Base-by-base conservation (phyloP, 257 asterid genomes). In the Asclepias syriaca region DNA sequence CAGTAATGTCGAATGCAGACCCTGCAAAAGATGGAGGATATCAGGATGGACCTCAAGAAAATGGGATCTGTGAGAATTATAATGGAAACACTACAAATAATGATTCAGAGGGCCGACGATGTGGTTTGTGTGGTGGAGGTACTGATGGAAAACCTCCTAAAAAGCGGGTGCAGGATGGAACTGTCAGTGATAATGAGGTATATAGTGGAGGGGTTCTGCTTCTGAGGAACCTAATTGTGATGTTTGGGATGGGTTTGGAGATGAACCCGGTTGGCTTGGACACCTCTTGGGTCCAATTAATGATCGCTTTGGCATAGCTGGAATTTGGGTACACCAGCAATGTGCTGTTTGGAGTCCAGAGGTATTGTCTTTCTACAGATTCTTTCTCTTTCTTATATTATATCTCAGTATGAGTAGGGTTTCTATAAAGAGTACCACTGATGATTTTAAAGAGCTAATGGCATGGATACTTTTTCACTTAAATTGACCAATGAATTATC, bases 311-410 rank as follows among this genome's bases (percentile, higher is more conserved):
- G 99, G 99, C 57, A 92, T 95, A 77, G 99, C 99, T 40, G 94
- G 98, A 71, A 90, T 95, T 77, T 95, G 98, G 98, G 98, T 95
- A 75, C 99, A 95, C 83, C 99, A 95, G 79, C 98, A 88, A 68
- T 95, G 99, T 88, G 99, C 99, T 75, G 99, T 95, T 27, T 95
- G 99, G 99, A 95, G 99, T 84, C 99, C 99, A 13, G 99, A 95
- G 97, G 99, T 95, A 79, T 83, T 84, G 27, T 74, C 46, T n/a
- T 49, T 69, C 19, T 12, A 45, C 46, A 15, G 22, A 19, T 55
- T 70, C 55, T 54, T 74, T 74, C 27, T 50, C 46, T 46, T 18
- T 43, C 53, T 19, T 68, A 64, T 29, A 39, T 59, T 68, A 64
- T 11, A 56, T 49, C 61, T 12, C 22, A 14, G 24, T 15, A 10